Base-by-base conservation (phyloP, 1,139 yeast genomes). In the Magnusiomyces paraingens region DNA sequence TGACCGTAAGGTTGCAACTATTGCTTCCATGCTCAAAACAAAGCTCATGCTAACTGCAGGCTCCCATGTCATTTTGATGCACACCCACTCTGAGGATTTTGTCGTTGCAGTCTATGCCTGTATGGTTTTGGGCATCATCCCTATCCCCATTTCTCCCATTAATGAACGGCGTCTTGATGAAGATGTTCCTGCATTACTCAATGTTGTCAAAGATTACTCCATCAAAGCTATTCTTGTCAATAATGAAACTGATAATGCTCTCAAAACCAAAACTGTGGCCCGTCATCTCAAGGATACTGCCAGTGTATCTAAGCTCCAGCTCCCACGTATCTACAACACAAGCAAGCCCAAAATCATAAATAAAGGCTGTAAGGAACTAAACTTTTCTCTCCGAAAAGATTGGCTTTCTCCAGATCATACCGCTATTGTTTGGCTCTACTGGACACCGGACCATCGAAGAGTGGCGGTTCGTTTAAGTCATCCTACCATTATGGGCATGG, bases 61-160 rank as follows among this genome's bases (percentile, higher is more conserved):
- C 0, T 86, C 84, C 56, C 75, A 78, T 58, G 91, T 88, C 5
- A 77, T 91, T 3, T 73, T 93, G 60, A 86, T 90, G 86, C 89
- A 87, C 65, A 85, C 96, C 0, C 80, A 93, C 52, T 83, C 93
- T 0, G 96, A 91, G 57, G 98, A 93, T 58, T 93, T 82, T 66
- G 81, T 86, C 6, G 81, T 88, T 46, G 89, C 96, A 0, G 75
- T 90, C 0, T 83, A 83, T 67, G 97, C 99, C 0, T 93, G 98
- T 66, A 78, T 93, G 66, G 71, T 85, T 58, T 79, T 91, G 58
- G 96, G 97, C 1, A 74, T 90, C 2, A 77, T 86, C 6, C 85
- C 93, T 0, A 81, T 93, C 15, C 96, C 98, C 0, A 70, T 93
- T 68, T 75, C 86, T 4, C 90, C 95, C 0, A 73, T 90, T 52